Conservation (phyloP, 2,329 filamentous ascomycete species). For the Akanthomyces muscarius region DNA sequence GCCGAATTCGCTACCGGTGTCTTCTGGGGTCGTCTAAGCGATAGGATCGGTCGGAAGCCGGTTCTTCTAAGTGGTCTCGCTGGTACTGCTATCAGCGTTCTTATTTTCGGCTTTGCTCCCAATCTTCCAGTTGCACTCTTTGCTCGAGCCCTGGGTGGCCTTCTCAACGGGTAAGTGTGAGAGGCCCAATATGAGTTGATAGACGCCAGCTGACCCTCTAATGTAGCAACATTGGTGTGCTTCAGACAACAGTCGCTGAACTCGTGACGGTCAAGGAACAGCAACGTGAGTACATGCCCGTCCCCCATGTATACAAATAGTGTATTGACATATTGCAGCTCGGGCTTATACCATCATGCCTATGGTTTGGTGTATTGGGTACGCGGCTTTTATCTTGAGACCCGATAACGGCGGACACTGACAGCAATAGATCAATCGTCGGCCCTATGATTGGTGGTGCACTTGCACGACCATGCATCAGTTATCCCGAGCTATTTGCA, state of each 20-base stretch:
- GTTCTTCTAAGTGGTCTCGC: conserved; percentile 84
- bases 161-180: conserved; percentile 79
- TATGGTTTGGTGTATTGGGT: conserved; percentile 95
- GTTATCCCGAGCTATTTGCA: conserved; percentile 70
- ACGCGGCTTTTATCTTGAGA: conserved; percentile 29
- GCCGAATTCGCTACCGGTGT: conserved; percentile 92
- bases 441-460: conserved; percentile 89
- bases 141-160: conserved; percentile 81
- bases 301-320: not conserved
- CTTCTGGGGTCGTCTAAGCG: conserved; percentile 89
- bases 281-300: conserved; percentile 60
- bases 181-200: not conserved
- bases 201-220: conserved; percentile 19
- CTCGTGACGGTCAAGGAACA: conserved; percentile 90
- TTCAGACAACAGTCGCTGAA: conserved; percentile 93
- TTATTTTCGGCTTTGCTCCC: conserved; percentile 85
- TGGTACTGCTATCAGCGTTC: conserved; percentile 87
- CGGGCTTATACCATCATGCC: conserved; percentile 97
- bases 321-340: conserved; percentile 46
- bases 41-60: conserved; percentile 87
- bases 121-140: conserved; percentile 79
- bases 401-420: conserved; percentile 26
- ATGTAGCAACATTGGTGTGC: conserved; percentile 80
- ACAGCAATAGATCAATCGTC: conserved; percentile 67
- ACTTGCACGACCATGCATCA: conserved; percentile 79